Evolutionary conservation across 228 moss, liverwort and hornwort species (phyloP), one percentile per base, ranked within the genome.

Genomic region (Sphagnum magellanicum): DNA sequence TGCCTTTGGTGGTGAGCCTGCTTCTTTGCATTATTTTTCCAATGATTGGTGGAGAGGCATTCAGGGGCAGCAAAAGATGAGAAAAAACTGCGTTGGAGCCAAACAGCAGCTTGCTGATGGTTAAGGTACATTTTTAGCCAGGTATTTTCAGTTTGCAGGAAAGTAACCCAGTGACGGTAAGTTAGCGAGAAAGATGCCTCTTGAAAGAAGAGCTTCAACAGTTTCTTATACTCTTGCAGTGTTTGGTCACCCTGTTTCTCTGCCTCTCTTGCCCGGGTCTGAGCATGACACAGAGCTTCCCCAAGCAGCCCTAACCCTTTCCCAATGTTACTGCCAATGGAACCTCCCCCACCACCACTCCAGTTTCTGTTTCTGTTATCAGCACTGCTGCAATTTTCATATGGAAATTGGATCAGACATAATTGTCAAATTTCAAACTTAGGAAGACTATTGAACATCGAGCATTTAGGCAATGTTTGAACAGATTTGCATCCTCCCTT

Each of bases 221-320:
- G 68, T 69, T 75, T 78, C 51, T 88, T 77, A 65, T 82, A 85
- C 55, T 88, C 84, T 50, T 88, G 82, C 10, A 74, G 67, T 4
- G 77, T 79, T 75, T 79, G 74, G 72, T 87, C 78, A 48, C 79
- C 87, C 80, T 70, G 79, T 78, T 74, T 93, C 67, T 93, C 88
- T 49, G 90, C 93, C 69, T 90, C 88, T 67, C 90, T 81, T 16
- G 93, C 93, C 75, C 86, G 80, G 16, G 83, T 53, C 61, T 90
- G 90, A 60, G 90, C 90, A 76, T 82, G 88, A 58, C 88, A 88
- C 17, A 90, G 69, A 51, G 93, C 90, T 87, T 90, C 84, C 55
- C 86, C 84, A n/a, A 93, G 70, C 10, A 84, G 75, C 61, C 79
- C 78, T 11, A 77, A 75, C 60, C 73, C 76, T 66, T 65, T 84